Conservation (phyloP, 306 rosid species). For the Erythrophleum fordii region DNA sequence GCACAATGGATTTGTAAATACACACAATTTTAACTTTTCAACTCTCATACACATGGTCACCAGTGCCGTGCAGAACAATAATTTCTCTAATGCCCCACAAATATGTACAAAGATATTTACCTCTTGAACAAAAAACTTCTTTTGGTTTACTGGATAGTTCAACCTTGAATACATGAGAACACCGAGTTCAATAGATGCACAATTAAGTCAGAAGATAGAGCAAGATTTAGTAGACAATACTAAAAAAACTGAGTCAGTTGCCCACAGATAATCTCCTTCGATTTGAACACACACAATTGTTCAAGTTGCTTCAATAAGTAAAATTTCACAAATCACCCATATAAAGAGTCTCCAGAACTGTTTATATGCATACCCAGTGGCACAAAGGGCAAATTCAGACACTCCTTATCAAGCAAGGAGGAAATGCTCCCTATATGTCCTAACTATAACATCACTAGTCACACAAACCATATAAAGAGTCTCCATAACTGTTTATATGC, state of each 20-base stretch:
- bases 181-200: neutral
- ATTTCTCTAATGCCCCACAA: constrained; percentile 16
- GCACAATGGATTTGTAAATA: constrained; percentile 9
- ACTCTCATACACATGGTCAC: constrained; percentile 15
- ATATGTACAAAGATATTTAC: neutral
- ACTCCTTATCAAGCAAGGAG: constrained; percentile 19
- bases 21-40: constrained; percentile 14
- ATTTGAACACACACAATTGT: constrained; percentile 17
- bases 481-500: constrained; percentile 13
- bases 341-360: constrained; percentile 4
- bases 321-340: neutral
- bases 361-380: constrained; percentile 19
- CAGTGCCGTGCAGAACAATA: neutral
- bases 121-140: neutral
- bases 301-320: neutral
- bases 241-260: neutral
- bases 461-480: neutral
- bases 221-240: neutral
- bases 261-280: neutral
- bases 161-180: constrained; percentile 23
- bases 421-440: constrained; percentile 19
- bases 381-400: constrained; percentile 29
- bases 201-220: neutral
- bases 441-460: neutral
- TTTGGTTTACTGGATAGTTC: constrained; percentile 1